phyloP scores from a whole-genome alignment of 495 filamentous ascomycete species.

The Staphylotrichum longicolle region DNA sequence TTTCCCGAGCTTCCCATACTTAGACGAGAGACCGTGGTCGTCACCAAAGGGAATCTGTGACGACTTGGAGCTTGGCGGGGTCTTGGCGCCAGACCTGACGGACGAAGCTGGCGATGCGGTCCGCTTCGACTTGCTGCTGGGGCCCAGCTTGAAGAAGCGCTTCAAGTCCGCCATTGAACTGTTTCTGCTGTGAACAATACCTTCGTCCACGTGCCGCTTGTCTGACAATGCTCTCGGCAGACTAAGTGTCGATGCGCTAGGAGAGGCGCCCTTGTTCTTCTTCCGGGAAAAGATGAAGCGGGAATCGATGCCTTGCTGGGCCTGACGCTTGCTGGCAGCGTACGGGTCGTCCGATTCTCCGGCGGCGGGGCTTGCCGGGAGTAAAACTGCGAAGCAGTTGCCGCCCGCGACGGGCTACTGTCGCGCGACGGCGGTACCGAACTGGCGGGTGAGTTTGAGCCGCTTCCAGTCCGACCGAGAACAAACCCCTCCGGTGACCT shows the following conservation, averaged over 20 bases:
- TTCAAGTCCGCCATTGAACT: constrained; percentile 94
- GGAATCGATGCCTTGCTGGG: constrained; percentile 70
- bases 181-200: constrained; percentile 52
- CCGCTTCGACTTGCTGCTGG: constrained; percentile 64
- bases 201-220: constrained; percentile 37
- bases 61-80: constrained; percentile 56
- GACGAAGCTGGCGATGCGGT: constrained; percentile 58
- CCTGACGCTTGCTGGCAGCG: constrained; percentile 73
- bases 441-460: constrained; percentile 57
- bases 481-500: constrained; percentile 63
- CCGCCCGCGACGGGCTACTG: constrained; percentile 59
- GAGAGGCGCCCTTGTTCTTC: constrained; percentile 43
- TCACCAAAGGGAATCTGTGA: constrained; percentile 86
- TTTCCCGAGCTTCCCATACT: constrained; percentile 93
- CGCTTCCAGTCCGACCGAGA: constrained; percentile 65
- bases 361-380: constrained; percentile 72
- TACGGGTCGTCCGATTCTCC: constrained; percentile 85
- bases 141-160: constrained; percentile 77
- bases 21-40: constrained; percentile 84
- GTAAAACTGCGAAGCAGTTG: constrained; percentile 56
- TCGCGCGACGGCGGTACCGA: constrained; percentile 66
- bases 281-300: constrained; percentile 76
- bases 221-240: constrained; percentile 35
- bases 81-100: constrained; percentile 52
- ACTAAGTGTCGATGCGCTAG: constrained; percentile 46